Evolutionary conservation across 257 asterid genomes (phyloP).

Genomic region (Mentha longifolia): DNA sequence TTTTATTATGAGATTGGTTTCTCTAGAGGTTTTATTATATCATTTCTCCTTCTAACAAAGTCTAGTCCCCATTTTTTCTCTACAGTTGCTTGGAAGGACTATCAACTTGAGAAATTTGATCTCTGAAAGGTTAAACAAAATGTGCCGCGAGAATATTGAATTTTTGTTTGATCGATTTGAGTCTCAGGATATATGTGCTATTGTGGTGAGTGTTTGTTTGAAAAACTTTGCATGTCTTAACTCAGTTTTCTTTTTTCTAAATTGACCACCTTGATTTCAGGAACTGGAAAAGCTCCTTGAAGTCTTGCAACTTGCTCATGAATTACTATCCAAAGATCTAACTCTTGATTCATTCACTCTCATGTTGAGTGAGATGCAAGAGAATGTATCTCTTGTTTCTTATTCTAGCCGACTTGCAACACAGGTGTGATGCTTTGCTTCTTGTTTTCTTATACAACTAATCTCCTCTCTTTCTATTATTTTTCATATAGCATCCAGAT

Average conservation of each 20-base stretch:
- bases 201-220: constrained; percentile 66
- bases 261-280: constrained; percentile 49
- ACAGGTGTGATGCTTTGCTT: constrained; percentile 58
- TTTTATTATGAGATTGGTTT: not conserved
- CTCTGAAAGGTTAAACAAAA: constrained; percentile 87
- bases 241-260: constrained; percentile 28
- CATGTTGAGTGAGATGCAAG: constrained; percentile 94
- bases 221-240: constrained; percentile 23
- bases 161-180: constrained; percentile 91
- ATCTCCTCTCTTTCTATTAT: not conserved
- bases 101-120: constrained; percentile 91
- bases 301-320: constrained; percentile 83
- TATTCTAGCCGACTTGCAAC: constrained; percentile 97
- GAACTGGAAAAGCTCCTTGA: constrained; percentile 89
- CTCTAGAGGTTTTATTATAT: not conserved
- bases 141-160: constrained; percentile 87
- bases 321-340: constrained; percentile 76
- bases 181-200: constrained; percentile 91
- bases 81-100: constrained; percentile 93
- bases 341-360: constrained; percentile 81
- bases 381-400: constrained; percentile 91
- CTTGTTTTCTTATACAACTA: not conserved
- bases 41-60: not conserved
- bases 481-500: not conserved
- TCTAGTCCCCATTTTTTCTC: constrained; percentile 4